phyloP scores from a whole-genome alignment of 495 filamentous ascomycete species.

The Daldinia decipiens region DNA sequence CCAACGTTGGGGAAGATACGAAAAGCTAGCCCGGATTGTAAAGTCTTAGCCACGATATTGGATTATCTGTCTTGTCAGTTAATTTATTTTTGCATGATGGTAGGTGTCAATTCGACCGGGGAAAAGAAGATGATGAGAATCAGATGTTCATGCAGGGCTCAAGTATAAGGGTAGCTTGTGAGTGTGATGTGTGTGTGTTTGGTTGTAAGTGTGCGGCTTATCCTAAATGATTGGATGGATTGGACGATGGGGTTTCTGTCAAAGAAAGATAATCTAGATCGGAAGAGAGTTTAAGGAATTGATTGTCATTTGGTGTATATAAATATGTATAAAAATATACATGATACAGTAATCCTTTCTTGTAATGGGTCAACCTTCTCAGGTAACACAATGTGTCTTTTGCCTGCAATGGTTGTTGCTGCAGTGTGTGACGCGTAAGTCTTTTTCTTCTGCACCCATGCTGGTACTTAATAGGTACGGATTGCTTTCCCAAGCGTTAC shows the following conservation, averaged over 20 bases:
- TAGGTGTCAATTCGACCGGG: constrained; percentile 23
- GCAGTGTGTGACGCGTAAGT: constrained; percentile 27
- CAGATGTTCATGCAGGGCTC: constrained; percentile 39
- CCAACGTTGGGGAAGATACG: constrained; percentile 25
- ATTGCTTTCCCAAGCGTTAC: not conserved
- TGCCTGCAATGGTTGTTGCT: constrained; percentile 9
- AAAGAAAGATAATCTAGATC: constrained; percentile 38
- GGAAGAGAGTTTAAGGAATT: constrained; percentile 30
- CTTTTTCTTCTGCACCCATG: not conserved
- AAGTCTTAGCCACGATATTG: constrained; percentile 25
- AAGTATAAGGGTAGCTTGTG: constrained; percentile 13
- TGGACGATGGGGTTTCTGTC: constrained; percentile 21
- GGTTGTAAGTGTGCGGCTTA: not conserved
- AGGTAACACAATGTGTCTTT: constrained; percentile 13
- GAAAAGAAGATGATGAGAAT: constrained; percentile 29
- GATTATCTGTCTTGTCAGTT: constrained; percentile 32
- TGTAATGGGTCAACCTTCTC: not conserved
- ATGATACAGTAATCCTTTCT: constrained; percentile 38
- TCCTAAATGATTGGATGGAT: constrained; percentile 22
- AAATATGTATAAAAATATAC: constrained; percentile 16
- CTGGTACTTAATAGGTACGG: constrained; percentile 20
- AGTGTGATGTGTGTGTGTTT: not conserved
- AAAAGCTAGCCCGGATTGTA: constrained; percentile 13
- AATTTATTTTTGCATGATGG: constrained; percentile 40
- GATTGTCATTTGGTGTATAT: not conserved